phyloP scores from a whole-genome alignment of 2,329 filamentous ascomycete genomes.

The Monosporascus sp. region DNA sequence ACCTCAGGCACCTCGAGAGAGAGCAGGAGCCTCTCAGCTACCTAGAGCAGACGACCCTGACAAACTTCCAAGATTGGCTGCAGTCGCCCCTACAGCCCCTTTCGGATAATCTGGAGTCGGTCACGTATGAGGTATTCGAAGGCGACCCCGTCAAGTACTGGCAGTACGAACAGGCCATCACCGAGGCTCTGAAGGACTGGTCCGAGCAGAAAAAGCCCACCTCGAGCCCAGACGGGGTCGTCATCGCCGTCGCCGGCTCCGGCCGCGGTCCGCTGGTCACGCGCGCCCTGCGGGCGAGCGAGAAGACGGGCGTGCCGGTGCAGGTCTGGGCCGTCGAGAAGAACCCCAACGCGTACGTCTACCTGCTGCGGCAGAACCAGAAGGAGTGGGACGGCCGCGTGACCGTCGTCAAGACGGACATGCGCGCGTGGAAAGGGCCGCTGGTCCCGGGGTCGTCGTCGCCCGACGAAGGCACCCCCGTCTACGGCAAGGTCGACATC shows the following conservation, averaged over 20 bases:
- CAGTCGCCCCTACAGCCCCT: conserved; percentile 92
- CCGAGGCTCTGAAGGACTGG: conserved; percentile 78
- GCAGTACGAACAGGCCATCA: conserved; percentile 85
- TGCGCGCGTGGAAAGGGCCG: conserved; percentile 93
- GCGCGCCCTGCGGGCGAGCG: conserved; percentile 75
- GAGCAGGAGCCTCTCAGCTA: conserved; percentile 62
- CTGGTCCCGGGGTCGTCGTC: conserved; percentile 35
- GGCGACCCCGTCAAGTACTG: conserved; percentile 97
- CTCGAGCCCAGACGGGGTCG: conserved; percentile 62
- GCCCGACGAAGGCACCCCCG: conserved; percentile 34
- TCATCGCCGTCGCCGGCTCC: conserved; percentile 89
- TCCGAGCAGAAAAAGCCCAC: conserved; percentile 65
- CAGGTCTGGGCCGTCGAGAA: conserved; percentile 94
- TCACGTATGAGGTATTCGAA: conserved; percentile 98
- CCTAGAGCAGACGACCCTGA: conserved; percentile 47
- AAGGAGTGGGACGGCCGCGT: conserved; percentile 75
- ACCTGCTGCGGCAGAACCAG: conserved; percentile 81
- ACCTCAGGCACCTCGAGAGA: conserved; percentile 77
- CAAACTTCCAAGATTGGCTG: conserved; percentile 81
- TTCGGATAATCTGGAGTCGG: conserved; percentile 92
- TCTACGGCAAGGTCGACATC: conserved; percentile 74
- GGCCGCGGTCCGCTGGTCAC: conserved; percentile 90
- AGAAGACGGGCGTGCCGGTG: conserved; percentile 68
- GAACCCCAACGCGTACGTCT: conserved; percentile 95
- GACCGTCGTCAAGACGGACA: conserved; percentile 90